These are phyloP conservation scores for Pseudocercospora eumusae DNA, from an alignment of 2,329 filamentous ascomycete genomes.

Conservation along the genomic window DNA sequence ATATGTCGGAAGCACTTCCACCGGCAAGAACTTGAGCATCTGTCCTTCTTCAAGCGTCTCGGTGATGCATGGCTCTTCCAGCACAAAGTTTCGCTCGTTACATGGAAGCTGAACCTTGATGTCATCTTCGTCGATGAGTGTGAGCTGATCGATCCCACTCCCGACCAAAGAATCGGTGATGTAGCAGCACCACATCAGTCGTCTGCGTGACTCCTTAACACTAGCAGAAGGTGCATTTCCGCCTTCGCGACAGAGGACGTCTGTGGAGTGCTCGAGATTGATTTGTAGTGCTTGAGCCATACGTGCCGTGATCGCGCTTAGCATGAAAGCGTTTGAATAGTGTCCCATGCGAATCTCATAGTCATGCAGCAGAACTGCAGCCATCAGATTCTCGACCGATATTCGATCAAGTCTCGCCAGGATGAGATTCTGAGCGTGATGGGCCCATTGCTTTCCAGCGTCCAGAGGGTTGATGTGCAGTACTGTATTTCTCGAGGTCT, in stretches of 20 bases:
- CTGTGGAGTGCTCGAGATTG: conserved; percentile 31
- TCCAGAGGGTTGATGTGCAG: conserved; percentile 28
- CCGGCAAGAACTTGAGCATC: conserved; percentile 28
- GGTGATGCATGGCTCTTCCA: conserved; percentile 32
- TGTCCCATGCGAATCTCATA: conserved; percentile 32
- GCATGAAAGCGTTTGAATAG: conserved; percentile 33
- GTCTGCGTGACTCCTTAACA: conserved; percentile 32
- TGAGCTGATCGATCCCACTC: conserved; percentile 32
- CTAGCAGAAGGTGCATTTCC: conserved; percentile 28
- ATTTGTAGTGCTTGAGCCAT: conserved; percentile 34
- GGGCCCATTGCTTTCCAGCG: conserved; percentile 31
- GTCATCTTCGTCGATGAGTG: conserved; percentile 30
- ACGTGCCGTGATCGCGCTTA: conserved; percentile 30
- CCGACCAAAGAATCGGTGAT: conserved; percentile 32
- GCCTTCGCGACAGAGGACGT: conserved; percentile 30
- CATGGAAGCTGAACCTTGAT: conserved; percentile 34
- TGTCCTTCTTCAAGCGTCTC: conserved; percentile 30
- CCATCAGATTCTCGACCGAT: conserved; percentile 32
- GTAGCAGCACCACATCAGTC: conserved; percentile 34
- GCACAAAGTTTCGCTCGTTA: conserved; percentile 31
- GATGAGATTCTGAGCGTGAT: conserved; percentile 29
- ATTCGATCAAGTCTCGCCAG: conserved; percentile 30
- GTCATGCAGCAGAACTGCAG: conserved; percentile 30
- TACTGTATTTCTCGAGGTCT: conserved; percentile 16
- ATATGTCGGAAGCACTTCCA: conserved; percentile 27